Evolutionary conservation across 768 basidiomycete species (phyloP), one percentile per base, ranked within the genome.

Genomic region (Rhizopogon sp.): DNA sequence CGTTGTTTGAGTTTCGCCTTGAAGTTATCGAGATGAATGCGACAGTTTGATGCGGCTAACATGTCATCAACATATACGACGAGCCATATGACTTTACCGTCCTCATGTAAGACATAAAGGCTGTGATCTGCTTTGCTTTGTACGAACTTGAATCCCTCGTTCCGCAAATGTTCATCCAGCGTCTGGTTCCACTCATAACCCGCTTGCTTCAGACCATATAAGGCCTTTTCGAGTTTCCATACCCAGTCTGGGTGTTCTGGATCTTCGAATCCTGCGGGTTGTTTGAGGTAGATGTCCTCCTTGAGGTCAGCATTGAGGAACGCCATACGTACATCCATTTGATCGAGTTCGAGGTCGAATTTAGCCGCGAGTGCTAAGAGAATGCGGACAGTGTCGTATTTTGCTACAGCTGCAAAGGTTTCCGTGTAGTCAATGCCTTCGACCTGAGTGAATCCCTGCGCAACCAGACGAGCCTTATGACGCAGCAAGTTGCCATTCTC

Each of bases 161-260:
- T 55, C 3, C 40, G 28, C 29, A 29, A 29, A 1, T 14, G 35
- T 25, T 43, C 40, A 45, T 60, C 51, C 4, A 60, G 46, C 8
- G 50, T 61, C 29, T 55, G 49, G 47, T 69, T 58, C 68, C 66
- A 70, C 37, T 54, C 45, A 5, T 57, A 54, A 2, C 65, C 64
- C 1, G 68, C 64, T 44, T 71, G 69, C 42, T 68, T 66, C 2
- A 72, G 64, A 0, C 71, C 67, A 54, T 72, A 72, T 0, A 72
- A 52, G 2, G 62, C 61, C 25, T 63, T 63, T 6, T 31, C 20
- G 17, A 72, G 67, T 17, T 49, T 42, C 39, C 58, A 56, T 35
- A 43, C 57, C 13, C 43, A 31, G 7, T 49, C 52, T 2, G 42
- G 33, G 39, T 50, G 33, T 14, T 57, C 50, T 1, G 52, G 44